Base-by-base conservation (phyloP, 202 grass and related monocot species). In the Brachypodium distachyon region DNA sequence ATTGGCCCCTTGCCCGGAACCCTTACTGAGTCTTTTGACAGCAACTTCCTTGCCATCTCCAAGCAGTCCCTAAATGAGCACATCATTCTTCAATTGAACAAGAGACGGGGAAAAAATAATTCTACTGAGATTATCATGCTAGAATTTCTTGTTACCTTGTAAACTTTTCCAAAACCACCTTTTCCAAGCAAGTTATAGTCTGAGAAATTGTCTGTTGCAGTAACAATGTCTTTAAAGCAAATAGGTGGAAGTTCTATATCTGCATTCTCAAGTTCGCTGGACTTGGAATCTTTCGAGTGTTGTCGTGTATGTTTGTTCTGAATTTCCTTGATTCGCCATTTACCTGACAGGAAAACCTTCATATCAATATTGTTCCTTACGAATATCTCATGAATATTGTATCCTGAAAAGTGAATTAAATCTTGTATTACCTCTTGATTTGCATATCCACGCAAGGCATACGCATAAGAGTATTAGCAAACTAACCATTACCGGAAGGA, bases 1-100 rank as follows among this genome's bases (percentile, higher is more conserved):
- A 1, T 56, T 25, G 1, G n/a, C 0, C 1, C 81, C 73, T 61
- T 84, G 64, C 9, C 31, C 7, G 33, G 64, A 77, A 34, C 42
- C 4, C 1, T 62, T 67, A n/a, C 14, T 49, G 38, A 87, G 79
- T n/a, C 85, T 78, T 78, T 87, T 82, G 11, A 87, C 23, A 52
- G 50, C 85, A 40, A 87, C 6, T 21, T 87, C 39, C 7, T 28
- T 63, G 12, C n/a, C 50, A 29, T 2, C 29, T 49, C 31, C 39
- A 1, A 82, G 1, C 5, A 54, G 9, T 59, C 73, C 79, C 66
- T 87, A 18, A 10, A 41, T 14, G 38, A 77, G 1, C 18, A 9
- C 34, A 66, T 13, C 18, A 48, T 67, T 64, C 7, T 51, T 66
- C 6, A 67, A 16, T 42, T n/a, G 9, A 54, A 53, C 21, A 38